These are phyloP conservation scores for Wickerhamiella kurtzmanii DNA, from an alignment of 805 yeast species.

Conservation along the genomic window DNA sequence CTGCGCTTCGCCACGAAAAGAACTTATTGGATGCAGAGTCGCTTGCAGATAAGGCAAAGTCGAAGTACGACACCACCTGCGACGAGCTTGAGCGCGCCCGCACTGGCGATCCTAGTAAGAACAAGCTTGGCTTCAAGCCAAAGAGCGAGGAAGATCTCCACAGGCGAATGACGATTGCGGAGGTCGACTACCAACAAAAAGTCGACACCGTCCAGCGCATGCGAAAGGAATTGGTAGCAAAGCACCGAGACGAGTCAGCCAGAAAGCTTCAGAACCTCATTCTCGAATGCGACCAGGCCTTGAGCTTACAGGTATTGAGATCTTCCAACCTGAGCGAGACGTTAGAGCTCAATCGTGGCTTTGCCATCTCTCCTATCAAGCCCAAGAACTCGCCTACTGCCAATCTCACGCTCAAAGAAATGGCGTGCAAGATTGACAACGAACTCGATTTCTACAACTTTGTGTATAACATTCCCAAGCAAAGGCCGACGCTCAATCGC, in stretches of 20 bases:
- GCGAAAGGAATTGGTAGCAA: slow-evolving; percentile 57
- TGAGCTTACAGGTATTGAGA: slow-evolving; percentile 76
- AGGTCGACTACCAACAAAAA: slow-evolving; percentile 68
- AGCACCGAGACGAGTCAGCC: slow-evolving; percentile 66
- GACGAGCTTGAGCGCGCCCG: slow-evolving; percentile 75
- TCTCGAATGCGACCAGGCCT: slow-evolving; percentile 78
- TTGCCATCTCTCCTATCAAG: slow-evolving; percentile 61
- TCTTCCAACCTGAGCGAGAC: slow-evolving; percentile 82
- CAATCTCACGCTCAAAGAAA: slow-evolving; percentile 54
- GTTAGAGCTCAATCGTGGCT: slow-evolving; percentile 69
- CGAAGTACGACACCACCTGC: slow-evolving; percentile 63
- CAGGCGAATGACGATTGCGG: slow-evolving; percentile 70
- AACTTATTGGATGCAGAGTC: slow-evolving; percentile 71
- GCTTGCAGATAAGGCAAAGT: slow-evolving; percentile 78
- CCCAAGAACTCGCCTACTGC: slow-evolving; percentile 29
- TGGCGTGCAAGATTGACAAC: slow-evolving; percentile 68
- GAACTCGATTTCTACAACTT: slow-evolving; percentile 70
- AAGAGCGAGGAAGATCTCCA: slow-evolving; percentile 86
- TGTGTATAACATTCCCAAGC: slow-evolving; percentile 30
- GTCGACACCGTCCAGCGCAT: slow-evolving; percentile 59
- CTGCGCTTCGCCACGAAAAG: slow-evolving; percentile 67
- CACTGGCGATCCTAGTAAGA: slow-evolving; percentile 70
- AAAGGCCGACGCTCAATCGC: slow-evolving; percentile 22
- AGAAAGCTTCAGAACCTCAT: slow-evolving; percentile 61
- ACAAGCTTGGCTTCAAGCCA: slow-evolving; percentile 65